A percentile compares a stretch with the other conserved stretches of the same genome.
Evolutionary conservation across 2,329 filamentous ascomycete species (phyloP).

Genomic region (Didymella pomorum): DNA sequence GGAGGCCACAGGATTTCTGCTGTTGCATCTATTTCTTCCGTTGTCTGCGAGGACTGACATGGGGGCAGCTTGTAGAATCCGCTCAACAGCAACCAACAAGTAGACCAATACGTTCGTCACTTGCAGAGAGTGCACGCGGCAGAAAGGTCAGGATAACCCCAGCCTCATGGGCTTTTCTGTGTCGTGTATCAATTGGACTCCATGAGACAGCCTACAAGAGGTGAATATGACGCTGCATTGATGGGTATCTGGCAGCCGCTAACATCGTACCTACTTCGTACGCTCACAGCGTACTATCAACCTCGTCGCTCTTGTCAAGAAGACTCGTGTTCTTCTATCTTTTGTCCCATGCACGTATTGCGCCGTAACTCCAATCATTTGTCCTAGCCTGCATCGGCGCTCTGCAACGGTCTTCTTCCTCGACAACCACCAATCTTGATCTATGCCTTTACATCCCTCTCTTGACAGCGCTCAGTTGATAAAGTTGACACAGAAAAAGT

Average conservation of each 20-base stretch:
- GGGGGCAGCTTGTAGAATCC: too few relatives aligned
- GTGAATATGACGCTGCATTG: constrained; percentile 7
- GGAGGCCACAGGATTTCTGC: too few relatives aligned
- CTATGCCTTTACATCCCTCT: neutral
- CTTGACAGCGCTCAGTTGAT: constrained; percentile 76
- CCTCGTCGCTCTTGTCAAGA: neutral
- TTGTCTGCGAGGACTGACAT: too few relatives aligned
- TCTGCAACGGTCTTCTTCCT: neutral
- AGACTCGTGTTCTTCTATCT: neutral
- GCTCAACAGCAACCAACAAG: too few relatives aligned
- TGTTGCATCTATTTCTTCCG: too few relatives aligned
- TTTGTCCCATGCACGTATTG: constrained; percentile 10
- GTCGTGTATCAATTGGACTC: neutral
- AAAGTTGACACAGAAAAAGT: constrained; percentile 99
- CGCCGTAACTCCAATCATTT: constrained; percentile 14
- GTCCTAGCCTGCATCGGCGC: neutral
- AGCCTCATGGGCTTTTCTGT: too few relatives aligned
- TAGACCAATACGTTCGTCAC: too few relatives aligned
- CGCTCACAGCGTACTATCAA: neutral
- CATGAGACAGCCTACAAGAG: neutral
- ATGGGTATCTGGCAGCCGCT: constrained; percentile 10
- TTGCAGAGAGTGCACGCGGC: neutral
- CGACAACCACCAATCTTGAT: neutral
- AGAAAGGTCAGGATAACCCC: too few relatives aligned
- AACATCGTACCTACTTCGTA: neutral